A percentile compares a stretch with the other conserved stretches of the same genome.
These are phyloP conservation scores for Pistacia integerrima DNA, from an alignment of 345 rosid species.

Conservation along the genomic window DNA sequence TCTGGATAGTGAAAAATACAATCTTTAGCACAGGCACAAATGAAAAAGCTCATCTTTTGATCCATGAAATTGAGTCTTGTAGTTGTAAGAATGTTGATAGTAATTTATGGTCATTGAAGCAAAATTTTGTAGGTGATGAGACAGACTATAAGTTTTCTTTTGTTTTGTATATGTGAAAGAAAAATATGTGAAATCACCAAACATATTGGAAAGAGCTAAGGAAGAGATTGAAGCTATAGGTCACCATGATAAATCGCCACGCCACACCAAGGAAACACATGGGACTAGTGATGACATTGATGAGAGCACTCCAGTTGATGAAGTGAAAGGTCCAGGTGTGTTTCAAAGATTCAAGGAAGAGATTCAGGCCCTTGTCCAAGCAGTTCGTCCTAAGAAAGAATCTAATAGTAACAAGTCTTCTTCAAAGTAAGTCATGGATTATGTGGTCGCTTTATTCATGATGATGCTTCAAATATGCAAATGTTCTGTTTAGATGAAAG, in stretches of 20 bases:
- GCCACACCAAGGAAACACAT: slow-evolving; percentile 49
- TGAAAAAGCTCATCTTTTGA: neutral
- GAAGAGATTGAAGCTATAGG: slow-evolving; percentile 45
- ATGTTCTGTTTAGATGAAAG: neutral
- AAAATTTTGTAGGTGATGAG: neutral
- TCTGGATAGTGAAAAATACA: neutral
- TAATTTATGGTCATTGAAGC: neutral
- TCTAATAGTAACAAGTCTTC: slow-evolving; percentile 15
- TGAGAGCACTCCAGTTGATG: slow-evolving; percentile 34
- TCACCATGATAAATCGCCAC: slow-evolving; percentile 35
- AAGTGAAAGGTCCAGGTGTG: slow-evolving; percentile 45
- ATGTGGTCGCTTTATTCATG: neutral
- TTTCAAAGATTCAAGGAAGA: slow-evolving; percentile 57
- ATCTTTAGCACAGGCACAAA: neutral
- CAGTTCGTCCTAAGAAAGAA: slow-evolving; percentile 47
- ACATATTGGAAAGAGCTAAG: slow-evolving; percentile 44
- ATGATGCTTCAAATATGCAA: neutral
- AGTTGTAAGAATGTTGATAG: neutral
- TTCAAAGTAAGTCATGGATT: slow-evolving; percentile 19
- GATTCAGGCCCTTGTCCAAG: slow-evolving; percentile 46
- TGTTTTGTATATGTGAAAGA: neutral
- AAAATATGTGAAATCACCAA: slow-evolving; percentile 42
- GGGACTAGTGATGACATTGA: slow-evolving; percentile 49
- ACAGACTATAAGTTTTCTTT: neutral
- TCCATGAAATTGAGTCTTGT: too few species aligned